phyloP scores from a whole-genome alignment of 2,329 filamentous ascomycete species.

The Colletotrichum limetticola region DNA sequence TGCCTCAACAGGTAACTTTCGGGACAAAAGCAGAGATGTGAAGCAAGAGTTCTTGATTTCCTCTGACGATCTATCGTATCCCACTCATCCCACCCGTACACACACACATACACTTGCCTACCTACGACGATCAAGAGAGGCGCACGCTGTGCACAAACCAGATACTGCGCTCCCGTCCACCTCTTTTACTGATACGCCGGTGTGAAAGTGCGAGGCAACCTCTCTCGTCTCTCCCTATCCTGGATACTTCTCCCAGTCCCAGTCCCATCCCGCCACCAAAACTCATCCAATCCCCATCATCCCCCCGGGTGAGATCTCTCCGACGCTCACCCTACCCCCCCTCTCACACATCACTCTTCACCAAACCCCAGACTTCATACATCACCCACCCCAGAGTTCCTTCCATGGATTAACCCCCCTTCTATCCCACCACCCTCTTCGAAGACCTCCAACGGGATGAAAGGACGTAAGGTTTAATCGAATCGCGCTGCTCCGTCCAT shows the following conservation, averaged over 20 bases:
- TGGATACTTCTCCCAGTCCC: background rate
- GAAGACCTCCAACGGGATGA: background rate
- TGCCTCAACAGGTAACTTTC: background rate
- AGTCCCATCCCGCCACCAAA: background rate
- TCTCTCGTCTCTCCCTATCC: background rate
- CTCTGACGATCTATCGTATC: background rate
- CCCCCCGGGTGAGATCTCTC: background rate
- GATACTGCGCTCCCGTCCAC: background rate
- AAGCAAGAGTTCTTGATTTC: background rate
- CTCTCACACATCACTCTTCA: background rate
- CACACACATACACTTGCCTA: background rate
- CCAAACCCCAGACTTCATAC: background rate
- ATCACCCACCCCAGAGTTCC: background rate
- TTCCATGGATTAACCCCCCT: background rate
- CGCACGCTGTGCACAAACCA: background rate
- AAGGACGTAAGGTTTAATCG: background rate
- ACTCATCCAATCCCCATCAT: background rate
- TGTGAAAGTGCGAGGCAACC: background rate
- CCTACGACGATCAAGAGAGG: background rate
- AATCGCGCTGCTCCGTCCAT: background rate
- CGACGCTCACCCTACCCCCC: too few species aligned
- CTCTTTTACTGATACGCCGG: background rate
- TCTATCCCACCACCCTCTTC: background rate
- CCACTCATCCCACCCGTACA: background rate
- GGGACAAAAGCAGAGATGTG: background rate